phyloP scores from a whole-genome alignment of 805 yeast species.

The Pichia insulana region DNA sequence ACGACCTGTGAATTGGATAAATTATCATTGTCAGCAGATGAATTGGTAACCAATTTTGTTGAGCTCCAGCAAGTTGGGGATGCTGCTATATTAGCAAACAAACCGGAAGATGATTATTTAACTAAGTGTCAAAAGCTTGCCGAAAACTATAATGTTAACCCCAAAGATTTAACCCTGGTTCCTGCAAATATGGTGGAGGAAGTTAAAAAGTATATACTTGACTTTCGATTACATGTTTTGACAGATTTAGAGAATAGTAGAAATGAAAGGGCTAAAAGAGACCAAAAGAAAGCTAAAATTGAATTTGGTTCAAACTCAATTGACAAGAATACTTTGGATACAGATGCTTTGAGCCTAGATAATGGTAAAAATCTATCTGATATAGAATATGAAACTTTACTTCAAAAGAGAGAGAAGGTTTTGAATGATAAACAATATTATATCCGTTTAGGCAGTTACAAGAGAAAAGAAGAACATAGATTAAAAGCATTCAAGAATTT shows the following conservation, averaged over 20 bases:
- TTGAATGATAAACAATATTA: slow-evolving; percentile 13
- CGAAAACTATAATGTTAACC: slow-evolving; percentile 41
- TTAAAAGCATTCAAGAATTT: slow-evolving; percentile 30
- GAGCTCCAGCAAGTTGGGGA: slow-evolving; percentile 1
- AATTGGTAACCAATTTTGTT: neutral
- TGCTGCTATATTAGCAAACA: neutral
- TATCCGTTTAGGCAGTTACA: slow-evolving; percentile 13
- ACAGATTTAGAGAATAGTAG: slow-evolving; percentile 44
- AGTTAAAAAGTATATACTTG: slow-evolving; percentile 45
- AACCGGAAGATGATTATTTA: slow-evolving; percentile 11
- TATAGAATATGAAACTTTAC: slow-evolving; percentile 16
- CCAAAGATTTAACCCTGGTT: slow-evolving; percentile 47
- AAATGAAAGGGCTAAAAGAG: slow-evolving; percentile 38
- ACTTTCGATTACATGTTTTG: slow-evolving; percentile 47
- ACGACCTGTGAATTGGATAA: neutral
- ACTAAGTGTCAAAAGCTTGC: slow-evolving; percentile 8
- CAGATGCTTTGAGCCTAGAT: too few relatives aligned
- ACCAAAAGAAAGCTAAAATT: slow-evolving; percentile 39
- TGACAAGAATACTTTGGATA: too few relatives aligned
- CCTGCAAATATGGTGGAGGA: slow-evolving; percentile 45
- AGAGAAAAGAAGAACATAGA: slow-evolving; percentile 21
- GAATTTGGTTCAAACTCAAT: too few relatives aligned
- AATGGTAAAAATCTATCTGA: slow-evolving; percentile 15
- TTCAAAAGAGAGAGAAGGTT: slow-evolving; percentile 17
- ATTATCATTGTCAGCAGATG: neutral